phyloP scores from a whole-genome alignment of 352 stramenopile genomes.

The Peronosclerospora sorghi region DNA sequence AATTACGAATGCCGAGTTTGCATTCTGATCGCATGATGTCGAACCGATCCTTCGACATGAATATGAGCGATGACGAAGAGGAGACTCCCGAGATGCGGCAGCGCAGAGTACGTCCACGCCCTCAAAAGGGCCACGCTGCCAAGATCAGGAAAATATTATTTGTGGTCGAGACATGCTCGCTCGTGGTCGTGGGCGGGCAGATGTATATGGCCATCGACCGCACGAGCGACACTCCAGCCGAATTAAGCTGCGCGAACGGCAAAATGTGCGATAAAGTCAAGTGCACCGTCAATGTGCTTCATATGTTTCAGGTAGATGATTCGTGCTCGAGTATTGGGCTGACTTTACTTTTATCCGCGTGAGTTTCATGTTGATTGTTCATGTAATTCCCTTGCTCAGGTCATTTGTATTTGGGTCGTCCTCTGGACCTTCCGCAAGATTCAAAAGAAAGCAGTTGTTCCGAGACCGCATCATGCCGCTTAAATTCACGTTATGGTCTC shows the following conservation, averaged over 20 bases:
- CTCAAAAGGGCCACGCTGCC: conserved; percentile 20
- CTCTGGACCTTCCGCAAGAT: conserved; percentile 32
- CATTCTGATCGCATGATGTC: conserved; percentile 26
- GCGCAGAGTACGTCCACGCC: conserved; percentile 9
- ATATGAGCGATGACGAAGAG: conserved; percentile 31
- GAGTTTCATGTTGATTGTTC: no score
- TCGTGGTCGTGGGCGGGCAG: conserved; percentile 29
- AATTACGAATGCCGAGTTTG: conserved; percentile 24
- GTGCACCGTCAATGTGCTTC: conserved; percentile 28
- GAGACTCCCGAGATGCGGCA: conserved; percentile 8
- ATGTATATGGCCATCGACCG: conserved; percentile 38
- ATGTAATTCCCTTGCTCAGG: no score
- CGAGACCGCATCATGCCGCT: conserved; percentile 14
- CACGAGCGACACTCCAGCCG: conserved; percentile 18
- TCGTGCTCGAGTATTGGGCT: no score
- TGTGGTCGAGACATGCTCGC: conserved; percentile 23
- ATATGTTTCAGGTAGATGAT: conserved; percentile 44
- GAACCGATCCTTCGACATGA: conserved; percentile 25
- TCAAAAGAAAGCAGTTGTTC: conserved; percentile 24
- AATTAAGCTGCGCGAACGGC: conserved; percentile 58
- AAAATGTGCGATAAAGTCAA: conserved; percentile 33
- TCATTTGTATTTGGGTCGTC: conserved; percentile 25
- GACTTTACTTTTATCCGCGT: no score
- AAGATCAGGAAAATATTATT: conserved; percentile 40
- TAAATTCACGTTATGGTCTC: conserved; percentile 7